A percentile compares a stretch with the other conserved stretches of the same genome.
Evolutionary conservation across 2,329 filamentous ascomycete genomes (phyloP).

Genomic region (Fusarium falciforme): DNA sequence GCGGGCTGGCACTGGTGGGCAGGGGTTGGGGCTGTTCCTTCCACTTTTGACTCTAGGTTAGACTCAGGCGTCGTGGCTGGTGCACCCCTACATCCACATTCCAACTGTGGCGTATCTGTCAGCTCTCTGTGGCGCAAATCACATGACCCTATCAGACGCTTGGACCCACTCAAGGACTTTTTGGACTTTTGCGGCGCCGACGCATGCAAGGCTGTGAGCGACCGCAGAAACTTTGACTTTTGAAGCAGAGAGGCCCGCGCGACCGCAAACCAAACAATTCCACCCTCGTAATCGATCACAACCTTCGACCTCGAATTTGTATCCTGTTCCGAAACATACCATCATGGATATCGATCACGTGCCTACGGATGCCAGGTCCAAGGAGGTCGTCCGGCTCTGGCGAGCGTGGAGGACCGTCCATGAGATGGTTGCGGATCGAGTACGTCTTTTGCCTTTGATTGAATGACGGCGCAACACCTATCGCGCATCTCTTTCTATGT

Average conservation of each 20-base stretch:
- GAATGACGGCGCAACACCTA: background rate
- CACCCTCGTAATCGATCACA: slow-evolving; percentile 4
- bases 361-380: slow-evolving; percentile 62
- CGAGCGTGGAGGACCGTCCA: slow-evolving; percentile 92
- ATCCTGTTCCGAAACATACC: background rate
- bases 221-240: slow-evolving; percentile 6
- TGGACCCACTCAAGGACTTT: slow-evolving; percentile 35
- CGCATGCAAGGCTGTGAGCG: slow-evolving; percentile 44
- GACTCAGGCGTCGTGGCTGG: slow-evolving; percentile 6
- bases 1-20: background rate
- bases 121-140: slow-evolving; percentile 26
- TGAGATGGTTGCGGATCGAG: slow-evolving; percentile 93
- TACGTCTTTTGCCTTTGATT: slow-evolving; percentile 54
- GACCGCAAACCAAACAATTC: slow-evolving; percentile 5
- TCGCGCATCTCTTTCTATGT: slow-evolving; percentile 3
- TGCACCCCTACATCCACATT: background rate
- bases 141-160: slow-evolving; percentile 36
- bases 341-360: slow-evolving; percentile 55
- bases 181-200: slow-evolving; percentile 37
- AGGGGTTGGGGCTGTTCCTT: slow-evolving; percentile 23
- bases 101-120: background rate
- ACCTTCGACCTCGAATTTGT: slow-evolving; percentile 1
- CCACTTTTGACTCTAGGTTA: slow-evolving; percentile 9
- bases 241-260: background rate
- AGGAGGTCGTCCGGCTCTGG: slow-evolving; percentile 79